A percentile compares a stretch with the other conserved stretches of the same genome.
These are phyloP conservation scores for Quercus variabilis DNA, from an alignment of 306 rosid genomes.

Conservation along the genomic window DNA sequence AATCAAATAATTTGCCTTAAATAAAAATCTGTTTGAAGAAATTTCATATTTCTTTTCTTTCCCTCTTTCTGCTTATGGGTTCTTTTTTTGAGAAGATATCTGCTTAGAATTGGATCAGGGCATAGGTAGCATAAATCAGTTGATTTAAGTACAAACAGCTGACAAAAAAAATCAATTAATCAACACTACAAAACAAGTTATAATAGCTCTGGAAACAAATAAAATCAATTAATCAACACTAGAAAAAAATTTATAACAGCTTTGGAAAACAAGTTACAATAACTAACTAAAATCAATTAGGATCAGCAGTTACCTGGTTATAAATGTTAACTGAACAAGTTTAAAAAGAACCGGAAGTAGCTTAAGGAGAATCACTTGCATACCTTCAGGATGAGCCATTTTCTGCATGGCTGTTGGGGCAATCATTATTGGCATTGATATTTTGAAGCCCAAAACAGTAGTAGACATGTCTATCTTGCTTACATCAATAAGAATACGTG, in stretches of 20 bases:
- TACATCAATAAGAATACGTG: conserved; percentile 91
- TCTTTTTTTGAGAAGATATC: no score
- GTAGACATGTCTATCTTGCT: conserved; percentile 91
- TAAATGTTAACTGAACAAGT: not conserved
- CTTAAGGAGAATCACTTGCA: conserved; percentile 13
- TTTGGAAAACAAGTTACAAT: not conserved
- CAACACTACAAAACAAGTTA: not conserved
- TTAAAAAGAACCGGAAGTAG: not conserved
- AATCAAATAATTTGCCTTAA: not conserved
- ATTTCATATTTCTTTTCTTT: not conserved
- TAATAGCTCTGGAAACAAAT: no score
- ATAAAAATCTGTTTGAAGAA: not conserved
- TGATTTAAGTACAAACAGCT: not conserved
- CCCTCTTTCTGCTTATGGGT: no score
- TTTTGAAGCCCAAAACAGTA: conserved; percentile 86
- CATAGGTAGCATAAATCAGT: not conserved
- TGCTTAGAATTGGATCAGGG: not conserved
- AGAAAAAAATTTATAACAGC: not conserved
- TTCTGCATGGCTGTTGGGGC: conserved; percentile 97
- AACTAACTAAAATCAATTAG: not conserved
- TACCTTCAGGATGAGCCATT: conserved; percentile 99
- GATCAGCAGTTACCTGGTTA: not conserved
- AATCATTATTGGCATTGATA: conserved; percentile 98
- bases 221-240: not conserved
- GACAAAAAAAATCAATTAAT: not conserved